These are phyloP conservation scores for Tilletia caries DNA, from an alignment of 1,284 basidiomycete species.

Conservation along the genomic window DNA sequence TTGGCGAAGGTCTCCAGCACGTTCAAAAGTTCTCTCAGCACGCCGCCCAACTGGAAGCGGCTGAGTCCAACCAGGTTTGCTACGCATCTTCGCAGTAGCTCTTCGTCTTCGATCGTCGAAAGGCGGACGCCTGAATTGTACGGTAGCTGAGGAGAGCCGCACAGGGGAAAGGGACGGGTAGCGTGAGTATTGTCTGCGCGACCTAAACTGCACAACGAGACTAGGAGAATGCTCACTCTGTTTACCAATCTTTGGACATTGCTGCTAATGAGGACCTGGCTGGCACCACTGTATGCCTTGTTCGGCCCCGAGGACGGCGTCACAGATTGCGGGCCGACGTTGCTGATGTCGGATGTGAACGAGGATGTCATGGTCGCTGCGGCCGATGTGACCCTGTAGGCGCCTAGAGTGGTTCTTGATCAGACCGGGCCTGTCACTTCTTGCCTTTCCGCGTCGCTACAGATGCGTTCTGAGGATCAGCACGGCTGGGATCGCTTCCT, in stretches of 20 bases:
- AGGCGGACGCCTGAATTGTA: conserved; percentile 41
- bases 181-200: background rate
- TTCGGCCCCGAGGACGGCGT: background rate
- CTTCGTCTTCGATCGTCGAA: conserved; percentile 38
- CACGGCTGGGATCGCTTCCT: too few species aligned
- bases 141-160: conserved; percentile 25
- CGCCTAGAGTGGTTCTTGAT: too few species aligned
- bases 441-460: too few species aligned
- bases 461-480: too few species aligned
- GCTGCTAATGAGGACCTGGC: conserved; percentile 38
- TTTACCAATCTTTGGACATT: conserved; percentile 45
- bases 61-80: conserved; percentile 43
- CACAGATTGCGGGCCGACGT: background rate
- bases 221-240: conserved; percentile 16
- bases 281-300: conserved; percentile 20
- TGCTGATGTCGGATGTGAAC: conserved; percentile 10
- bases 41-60: conserved; percentile 32
- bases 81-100: conserved; percentile 39
- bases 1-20: conserved; percentile 41
- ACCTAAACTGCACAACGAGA: background rate
- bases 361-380: conserved; percentile 10
- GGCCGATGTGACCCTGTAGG: background rate
- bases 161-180: background rate
- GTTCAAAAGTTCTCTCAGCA: conserved; percentile 40
- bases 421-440: too few species aligned